Evolutionary conservation across 2,329 filamentous ascomycete species (phyloP).

Genomic region (Exserohilum turcica): DNA sequence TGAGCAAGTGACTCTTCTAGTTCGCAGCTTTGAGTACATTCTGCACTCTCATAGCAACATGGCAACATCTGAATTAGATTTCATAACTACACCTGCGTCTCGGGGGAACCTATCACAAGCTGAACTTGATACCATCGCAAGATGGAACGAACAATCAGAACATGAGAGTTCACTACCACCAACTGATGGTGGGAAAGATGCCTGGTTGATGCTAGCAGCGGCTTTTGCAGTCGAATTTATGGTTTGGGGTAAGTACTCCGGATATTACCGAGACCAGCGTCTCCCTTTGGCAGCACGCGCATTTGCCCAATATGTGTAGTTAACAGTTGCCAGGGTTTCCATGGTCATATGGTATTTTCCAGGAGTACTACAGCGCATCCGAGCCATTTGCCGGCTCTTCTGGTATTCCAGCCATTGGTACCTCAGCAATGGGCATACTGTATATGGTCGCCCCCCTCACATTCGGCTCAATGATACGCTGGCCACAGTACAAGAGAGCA

Average conservation of each 20-base stretch:
- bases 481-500: conserved; percentile 38
- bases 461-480: conserved; percentile 44
- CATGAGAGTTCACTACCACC: conserved; percentile 45
- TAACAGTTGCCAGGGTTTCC: conserved; percentile 61
- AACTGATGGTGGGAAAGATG: conserved; percentile 57
- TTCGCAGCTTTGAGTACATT: background rate
- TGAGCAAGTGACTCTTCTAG: background rate
- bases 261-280: background rate
- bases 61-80: conserved; percentile 1
- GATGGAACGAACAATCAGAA: conserved; percentile 12
- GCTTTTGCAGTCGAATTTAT: conserved; percentile 58
- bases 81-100: background rate
- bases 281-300: background rate
- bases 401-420: conserved; percentile 67
- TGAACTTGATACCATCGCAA: conserved; percentile 6
- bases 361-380: conserved; percentile 68
- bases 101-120: conserved; percentile 2
- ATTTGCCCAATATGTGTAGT: background rate
- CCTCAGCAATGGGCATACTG: conserved; percentile 61
- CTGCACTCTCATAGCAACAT: background rate
- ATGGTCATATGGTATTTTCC: conserved; percentile 72
- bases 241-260: conserved; percentile 50
- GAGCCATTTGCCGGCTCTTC: conserved; percentile 61
- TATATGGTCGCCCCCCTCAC: conserved; percentile 52
- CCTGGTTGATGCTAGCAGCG: conserved; percentile 58